Evolutionary conservation across 2,329 filamentous ascomycete species (phyloP).

Genomic region (Apiospora koreana): DNA sequence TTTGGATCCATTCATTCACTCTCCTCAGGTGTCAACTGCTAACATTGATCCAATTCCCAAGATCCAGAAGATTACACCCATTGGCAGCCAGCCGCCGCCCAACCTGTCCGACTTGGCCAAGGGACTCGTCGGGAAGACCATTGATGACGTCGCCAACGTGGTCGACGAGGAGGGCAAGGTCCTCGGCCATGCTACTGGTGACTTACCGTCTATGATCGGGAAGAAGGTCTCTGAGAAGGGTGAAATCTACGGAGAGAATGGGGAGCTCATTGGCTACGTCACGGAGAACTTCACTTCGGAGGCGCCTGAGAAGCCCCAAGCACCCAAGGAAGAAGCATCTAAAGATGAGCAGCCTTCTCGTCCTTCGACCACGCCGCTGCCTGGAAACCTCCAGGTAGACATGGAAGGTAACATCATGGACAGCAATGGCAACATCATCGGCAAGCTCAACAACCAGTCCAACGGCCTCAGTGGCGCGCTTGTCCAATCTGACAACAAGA

Average conservation of each 20-base stretch:
- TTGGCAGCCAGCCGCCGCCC: conserved; percentile 33
- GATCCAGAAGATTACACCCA: conserved; percentile 43
- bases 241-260: conserved; percentile 46
- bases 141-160: conserved; percentile 58
- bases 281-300: conserved; percentile 39
- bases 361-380: conserved; percentile 18
- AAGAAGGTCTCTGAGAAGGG: conserved; percentile 46
- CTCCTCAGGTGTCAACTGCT: conserved; percentile 30
- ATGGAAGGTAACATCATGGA: conserved; percentile 48
- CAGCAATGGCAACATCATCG: conserved; percentile 45
- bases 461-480: conserved; percentile 39
- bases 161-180: conserved; percentile 51
- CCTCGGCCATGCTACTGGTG: conserved; percentile 53
- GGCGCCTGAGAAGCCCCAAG: conserved; percentile 11
- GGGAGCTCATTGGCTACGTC: conserved; percentile 46
- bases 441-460: conserved; percentile 48
- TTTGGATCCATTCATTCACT: conserved; percentile 33
- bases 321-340: conserved; percentile 25
- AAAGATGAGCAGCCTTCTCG: conserved; percentile 18
- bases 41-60: conserved; percentile 43
- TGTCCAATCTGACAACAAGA: not conserved
- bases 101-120: conserved; percentile 36
- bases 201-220: conserved; percentile 57
- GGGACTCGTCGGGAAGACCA: conserved; percentile 47
- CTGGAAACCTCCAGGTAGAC: conserved; percentile 43